Base-by-base conservation (phyloP, 345 rosid species). In the Euclidium syriacum region DNA sequence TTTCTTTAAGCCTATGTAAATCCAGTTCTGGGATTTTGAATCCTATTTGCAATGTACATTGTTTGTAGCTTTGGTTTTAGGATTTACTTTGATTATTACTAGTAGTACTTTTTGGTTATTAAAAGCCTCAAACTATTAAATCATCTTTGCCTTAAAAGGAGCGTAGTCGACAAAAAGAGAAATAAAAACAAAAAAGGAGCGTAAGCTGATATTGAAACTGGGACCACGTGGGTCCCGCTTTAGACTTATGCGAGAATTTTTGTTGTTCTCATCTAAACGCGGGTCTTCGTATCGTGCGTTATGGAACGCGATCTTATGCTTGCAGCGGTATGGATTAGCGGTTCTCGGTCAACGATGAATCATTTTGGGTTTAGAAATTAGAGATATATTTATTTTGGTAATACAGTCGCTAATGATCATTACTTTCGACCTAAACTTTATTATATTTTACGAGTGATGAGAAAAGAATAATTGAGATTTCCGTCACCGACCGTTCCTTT, bases 401-500 rank as follows among this genome's bases (percentile, higher is more conserved):
- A 18, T 34, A 14, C 14, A 25, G 26, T 69, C 10, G 61, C 54
- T 27, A 68, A 60, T 43, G 62, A 68, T 60, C 32, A 52, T 60
- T 60, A 60, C 73, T 60, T 69, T 33, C 18, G 40, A 69, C 62
- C 68, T 52, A 52, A 60, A 34, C 55, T 34, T 52, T 34, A 69
- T 35, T 35, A 25, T 52, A 52, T 32, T 24, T 19, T 4, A 40
- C 47, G 17, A 24, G 42, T 27, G 30, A 49, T 46, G 1, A n/a
- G n/a, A 12, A 25, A 34, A n/a, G 29, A 26, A 60, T 19, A 52
- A 42, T 60, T 46, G 29, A 54, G 42, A 26, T 62, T 16, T 2
- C 14, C 3, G 59, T 63, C 75, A 63, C 75, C 32, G 52, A 0
- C 70, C 4, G 74, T 55, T 62, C 46, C 51, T 25, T 70, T 70